phyloP scores from a whole-genome alignment of 306 rosid genomes.

The Castanospermum australe region DNA sequence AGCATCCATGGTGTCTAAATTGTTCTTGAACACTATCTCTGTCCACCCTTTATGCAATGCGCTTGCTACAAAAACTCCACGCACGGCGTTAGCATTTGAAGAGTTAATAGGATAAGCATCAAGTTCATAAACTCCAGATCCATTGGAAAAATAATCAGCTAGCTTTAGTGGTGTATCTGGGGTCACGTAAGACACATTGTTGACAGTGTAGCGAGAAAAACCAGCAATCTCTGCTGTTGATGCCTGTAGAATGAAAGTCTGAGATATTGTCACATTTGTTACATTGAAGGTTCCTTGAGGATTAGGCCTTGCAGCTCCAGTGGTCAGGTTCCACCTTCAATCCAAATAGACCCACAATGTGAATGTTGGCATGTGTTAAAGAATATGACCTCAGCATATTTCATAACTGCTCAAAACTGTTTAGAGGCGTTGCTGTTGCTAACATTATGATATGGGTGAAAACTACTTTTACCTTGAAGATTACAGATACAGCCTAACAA shows the following conservation, averaged over 20 bases:
- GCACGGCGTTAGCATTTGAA: slow-evolving; percentile 39
- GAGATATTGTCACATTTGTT: slow-evolving; percentile 61
- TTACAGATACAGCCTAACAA: neutral
- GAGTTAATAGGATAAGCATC: slow-evolving; percentile 54
- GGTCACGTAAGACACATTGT: slow-evolving; percentile 73
- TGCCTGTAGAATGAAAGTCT: slow-evolving; percentile 59
- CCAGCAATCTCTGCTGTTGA: slow-evolving; percentile 31
- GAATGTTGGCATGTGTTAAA: neutral
- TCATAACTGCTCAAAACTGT: neutral
- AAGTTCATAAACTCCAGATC: slow-evolving; percentile 60
- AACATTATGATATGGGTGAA: neutral
- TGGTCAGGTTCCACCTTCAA: slow-evolving; percentile 75
- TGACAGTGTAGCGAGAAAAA: slow-evolving; percentile 43
- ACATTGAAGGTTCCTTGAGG: slow-evolving; percentile 87
- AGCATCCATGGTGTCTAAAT: slow-evolving; percentile 47
- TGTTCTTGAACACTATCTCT: slow-evolving; percentile 68
- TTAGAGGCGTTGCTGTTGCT: neutral
- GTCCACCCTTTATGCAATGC: slow-evolving; percentile 66
- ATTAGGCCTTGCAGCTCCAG: slow-evolving; percentile 89
- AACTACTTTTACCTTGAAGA: too few relatives aligned
- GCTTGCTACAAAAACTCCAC: slow-evolving; percentile 63
- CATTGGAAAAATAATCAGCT: slow-evolving; percentile 60
- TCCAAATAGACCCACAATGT: neutral
- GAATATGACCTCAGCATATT: neutral
- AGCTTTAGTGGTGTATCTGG: slow-evolving; percentile 70